Evolutionary conservation across 306 rosid species (phyloP).

Genomic region (Vachellia collinsii): DNA sequence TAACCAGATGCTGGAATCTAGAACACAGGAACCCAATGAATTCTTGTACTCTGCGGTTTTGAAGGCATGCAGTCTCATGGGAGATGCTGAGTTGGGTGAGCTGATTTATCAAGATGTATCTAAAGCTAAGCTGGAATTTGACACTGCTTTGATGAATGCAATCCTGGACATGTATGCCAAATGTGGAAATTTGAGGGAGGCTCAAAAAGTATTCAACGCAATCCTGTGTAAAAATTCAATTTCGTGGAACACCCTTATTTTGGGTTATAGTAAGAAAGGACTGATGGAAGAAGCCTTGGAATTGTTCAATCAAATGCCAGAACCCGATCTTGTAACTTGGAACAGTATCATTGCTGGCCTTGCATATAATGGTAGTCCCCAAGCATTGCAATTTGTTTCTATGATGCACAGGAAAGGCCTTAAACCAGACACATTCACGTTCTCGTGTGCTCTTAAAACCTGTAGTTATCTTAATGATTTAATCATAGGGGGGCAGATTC

Average conservation of each 20-base stretch:
- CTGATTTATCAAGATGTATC: constrained; percentile 50
- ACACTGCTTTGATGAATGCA: constrained; percentile 79
- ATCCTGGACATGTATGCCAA: constrained; percentile 89
- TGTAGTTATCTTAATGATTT: constrained; percentile 50
- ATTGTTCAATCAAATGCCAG: constrained; percentile 63
- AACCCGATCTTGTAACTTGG: constrained; percentile 73
- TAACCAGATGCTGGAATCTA: constrained; percentile 50
- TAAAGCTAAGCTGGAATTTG: constrained; percentile 52
- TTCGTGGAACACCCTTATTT: constrained; percentile 70
- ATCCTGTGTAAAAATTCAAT: constrained; percentile 51
- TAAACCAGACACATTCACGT: constrained; percentile 70
- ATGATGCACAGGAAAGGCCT: constrained; percentile 65
- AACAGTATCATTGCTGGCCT: constrained; percentile 83
- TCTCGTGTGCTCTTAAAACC: constrained; percentile 72
- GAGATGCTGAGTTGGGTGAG: constrained; percentile 64
- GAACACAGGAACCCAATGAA: constrained; percentile 60
- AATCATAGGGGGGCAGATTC: constrained; percentile 66
- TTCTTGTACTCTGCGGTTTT: constrained; percentile 81
- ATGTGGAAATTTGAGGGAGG: constrained; percentile 74
- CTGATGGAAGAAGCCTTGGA: constrained; percentile 63
- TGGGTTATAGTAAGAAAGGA: constrained; percentile 64
- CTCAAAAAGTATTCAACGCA: constrained; percentile 58
- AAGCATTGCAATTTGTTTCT: constrained; percentile 56
- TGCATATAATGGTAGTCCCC: constrained; percentile 46
- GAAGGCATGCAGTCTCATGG: constrained; percentile 67